phyloP scores from a whole-genome alignment of 108 stramenopile genomes.

The Schizochytrium sp. region DNA sequence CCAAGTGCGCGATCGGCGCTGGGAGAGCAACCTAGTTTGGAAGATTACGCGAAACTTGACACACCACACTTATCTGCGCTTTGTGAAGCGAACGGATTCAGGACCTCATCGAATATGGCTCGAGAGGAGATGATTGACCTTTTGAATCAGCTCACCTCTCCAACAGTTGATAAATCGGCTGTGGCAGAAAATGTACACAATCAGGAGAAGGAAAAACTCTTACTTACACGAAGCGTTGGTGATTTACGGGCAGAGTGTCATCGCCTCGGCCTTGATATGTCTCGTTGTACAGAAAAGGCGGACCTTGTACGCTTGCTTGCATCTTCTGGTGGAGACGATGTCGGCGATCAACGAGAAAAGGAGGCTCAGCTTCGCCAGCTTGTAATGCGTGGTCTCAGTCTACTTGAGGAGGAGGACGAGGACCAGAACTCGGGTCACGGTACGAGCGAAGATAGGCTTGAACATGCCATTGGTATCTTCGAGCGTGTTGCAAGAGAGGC shows the following conservation, averaged over 20 bases:
- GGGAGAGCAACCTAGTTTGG: not conserved
- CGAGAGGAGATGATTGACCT: slow-evolving; percentile 11
- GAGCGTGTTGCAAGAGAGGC: slow-evolving; percentile 58
- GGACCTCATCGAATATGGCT: not conserved
- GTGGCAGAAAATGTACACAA: not conserved
- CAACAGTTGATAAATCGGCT: not conserved
- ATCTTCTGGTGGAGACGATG: not conserved
- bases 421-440: not conserved
- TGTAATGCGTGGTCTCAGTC: slow-evolving; percentile 6
- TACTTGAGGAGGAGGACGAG: slow-evolving; percentile 42
- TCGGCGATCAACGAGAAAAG: slow-evolving; percentile 19
- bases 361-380: slow-evolving; percentile 54
- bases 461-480: slow-evolving; percentile 56
- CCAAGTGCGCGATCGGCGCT: slow-evolving; percentile 4
- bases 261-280: slow-evolving; percentile 33
- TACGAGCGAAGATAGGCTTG: not conserved
- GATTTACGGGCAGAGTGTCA: slow-evolving; percentile 28
- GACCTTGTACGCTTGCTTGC: slow-evolving; percentile 17
- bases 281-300: slow-evolving; percentile 18
- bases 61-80: not conserved
- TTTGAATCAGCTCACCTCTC: not conserved
- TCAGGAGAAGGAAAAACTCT: slow-evolving; percentile 18
- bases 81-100: slow-evolving; percentile 10
- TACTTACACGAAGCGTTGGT: not conserved
- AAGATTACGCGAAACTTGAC: not conserved